phyloP scores from a whole-genome alignment of 257 asterid species.

The Penstemon eatonii region DNA sequence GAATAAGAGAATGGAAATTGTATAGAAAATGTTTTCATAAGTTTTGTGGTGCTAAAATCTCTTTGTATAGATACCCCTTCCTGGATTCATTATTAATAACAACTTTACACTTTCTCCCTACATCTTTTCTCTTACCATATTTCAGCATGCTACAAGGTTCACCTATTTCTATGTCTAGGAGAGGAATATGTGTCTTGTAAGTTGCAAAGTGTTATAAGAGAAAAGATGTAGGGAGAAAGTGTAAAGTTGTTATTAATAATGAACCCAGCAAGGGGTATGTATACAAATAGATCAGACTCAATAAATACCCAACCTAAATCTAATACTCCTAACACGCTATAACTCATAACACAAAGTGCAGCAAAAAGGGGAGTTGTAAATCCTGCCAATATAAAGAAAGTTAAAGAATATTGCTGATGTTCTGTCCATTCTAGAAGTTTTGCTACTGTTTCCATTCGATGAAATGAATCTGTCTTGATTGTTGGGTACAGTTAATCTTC shows the following conservation, averaged over 20 bases:
- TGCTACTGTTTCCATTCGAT: background rate
- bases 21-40: background rate
- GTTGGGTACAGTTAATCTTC: too few relatives aligned
- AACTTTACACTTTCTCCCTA: too few relatives aligned
- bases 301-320: too few relatives aligned
- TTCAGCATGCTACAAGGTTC: background rate
- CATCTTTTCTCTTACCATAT: background rate
- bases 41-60: background rate
- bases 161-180: background rate
- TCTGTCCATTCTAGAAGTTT: background rate
- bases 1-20: slow-evolving; percentile 1
- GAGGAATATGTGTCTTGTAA: slow-evolving; percentile 1
- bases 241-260: too few relatives aligned
- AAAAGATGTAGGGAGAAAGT: too few relatives aligned
- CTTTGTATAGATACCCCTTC: too few relatives aligned
- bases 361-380: background rate
- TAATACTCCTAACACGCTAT: too few relatives aligned
- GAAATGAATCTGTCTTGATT: too few relatives aligned
- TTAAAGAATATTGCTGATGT: background rate
- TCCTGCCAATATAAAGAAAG: slow-evolving; percentile 10
- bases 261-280: too few relatives aligned
- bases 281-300: too few relatives aligned
- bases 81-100: too few relatives aligned
- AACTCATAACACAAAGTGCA: background rate
- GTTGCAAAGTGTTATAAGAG: background rate